Evolutionary conservation across 202 grass and related monocot genomes (phyloP).

Genomic region (Musa balbisiana): DNA sequence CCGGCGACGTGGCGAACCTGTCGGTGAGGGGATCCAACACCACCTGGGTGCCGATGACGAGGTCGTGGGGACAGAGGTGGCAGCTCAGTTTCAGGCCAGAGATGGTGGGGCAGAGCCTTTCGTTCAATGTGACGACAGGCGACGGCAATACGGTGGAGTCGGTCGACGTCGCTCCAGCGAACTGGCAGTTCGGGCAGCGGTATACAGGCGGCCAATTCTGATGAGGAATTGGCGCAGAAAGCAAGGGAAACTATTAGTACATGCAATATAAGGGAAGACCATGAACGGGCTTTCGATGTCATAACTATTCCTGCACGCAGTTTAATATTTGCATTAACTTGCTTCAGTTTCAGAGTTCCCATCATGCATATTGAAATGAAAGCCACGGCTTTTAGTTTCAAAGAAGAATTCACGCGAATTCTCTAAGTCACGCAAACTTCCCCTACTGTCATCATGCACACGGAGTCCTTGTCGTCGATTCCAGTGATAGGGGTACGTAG

Average conservation of each 20-base stretch:
- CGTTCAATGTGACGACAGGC: conserved; percentile 23
- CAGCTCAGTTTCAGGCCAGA: conserved; percentile 33
- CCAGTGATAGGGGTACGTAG: no score
- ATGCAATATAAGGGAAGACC: background rate
- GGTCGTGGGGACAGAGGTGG: conserved; percentile 70
- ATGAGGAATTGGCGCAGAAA: background rate
- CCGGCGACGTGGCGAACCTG: conserved; percentile 41
- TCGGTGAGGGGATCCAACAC: conserved; percentile 41
- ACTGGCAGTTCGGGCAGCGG: conserved; percentile 34
- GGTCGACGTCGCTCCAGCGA: conserved; percentile 21
- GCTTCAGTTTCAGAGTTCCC: no score
- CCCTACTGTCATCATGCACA: no score
- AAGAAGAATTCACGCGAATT: no score
- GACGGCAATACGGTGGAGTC: conserved; percentile 22
- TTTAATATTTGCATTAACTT: no score
- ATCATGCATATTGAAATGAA: no score
- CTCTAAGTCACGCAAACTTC: no score
- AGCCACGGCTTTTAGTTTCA: no score
- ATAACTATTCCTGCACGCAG: no score
- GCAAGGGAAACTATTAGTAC: background rate
- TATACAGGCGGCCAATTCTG: conserved; percentile 12
- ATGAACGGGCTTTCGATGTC: no score
- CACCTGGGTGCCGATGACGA: conserved; percentile 46
- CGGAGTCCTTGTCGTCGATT: no score
- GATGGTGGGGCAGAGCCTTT: conserved; percentile 14